A percentile compares a stretch with the other conserved stretches of the same genome.
Conservation (phyloP, 768 basidiomycete genomes). For the Xerocomellus intermedius region DNA sequence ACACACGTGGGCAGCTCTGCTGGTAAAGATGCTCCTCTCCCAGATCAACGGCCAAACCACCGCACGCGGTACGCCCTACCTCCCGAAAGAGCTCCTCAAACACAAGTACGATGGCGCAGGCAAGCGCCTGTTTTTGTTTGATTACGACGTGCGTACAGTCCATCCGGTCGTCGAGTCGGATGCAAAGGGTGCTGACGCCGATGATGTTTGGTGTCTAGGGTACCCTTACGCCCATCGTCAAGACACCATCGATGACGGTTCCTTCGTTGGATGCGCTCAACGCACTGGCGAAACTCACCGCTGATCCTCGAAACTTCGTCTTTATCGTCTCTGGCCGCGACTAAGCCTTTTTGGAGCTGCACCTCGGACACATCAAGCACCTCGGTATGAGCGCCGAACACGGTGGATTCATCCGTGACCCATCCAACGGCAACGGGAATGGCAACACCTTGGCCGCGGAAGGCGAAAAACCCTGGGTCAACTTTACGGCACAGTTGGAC, state of each 20-base stretch:
- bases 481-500: conserved; percentile 89
- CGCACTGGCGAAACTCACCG: conserved; percentile 68
- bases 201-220: conserved; percentile 49
- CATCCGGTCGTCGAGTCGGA: neutral
- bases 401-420: conserved; percentile 85
- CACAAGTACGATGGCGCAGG: conserved; percentile 62
- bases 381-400: conserved; percentile 96
- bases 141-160: conserved; percentile 77
- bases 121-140: conserved; percentile 90
- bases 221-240: conserved; percentile 96
- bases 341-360: conserved; percentile 85
- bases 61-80: conserved; percentile 81
- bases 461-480: conserved; percentile 57
- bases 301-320: conserved; percentile 86
- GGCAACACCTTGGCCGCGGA: neutral
- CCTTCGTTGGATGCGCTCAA: conserved; percentile 73
- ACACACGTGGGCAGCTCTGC: conserved; percentile 90
- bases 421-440: conserved; percentile 41
- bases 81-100: conserved; percentile 62
- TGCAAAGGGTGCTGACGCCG: neutral
- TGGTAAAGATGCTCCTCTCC: conserved; percentile 84
- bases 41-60: conserved; percentile 77
- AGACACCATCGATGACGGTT: conserved; percentile 82
- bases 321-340: conserved; percentile 98
- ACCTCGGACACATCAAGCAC: conserved; percentile 78